Base-by-base conservation (phyloP, 2,329 filamentous ascomycete species). In the Colletotrichum plurivorum region DNA sequence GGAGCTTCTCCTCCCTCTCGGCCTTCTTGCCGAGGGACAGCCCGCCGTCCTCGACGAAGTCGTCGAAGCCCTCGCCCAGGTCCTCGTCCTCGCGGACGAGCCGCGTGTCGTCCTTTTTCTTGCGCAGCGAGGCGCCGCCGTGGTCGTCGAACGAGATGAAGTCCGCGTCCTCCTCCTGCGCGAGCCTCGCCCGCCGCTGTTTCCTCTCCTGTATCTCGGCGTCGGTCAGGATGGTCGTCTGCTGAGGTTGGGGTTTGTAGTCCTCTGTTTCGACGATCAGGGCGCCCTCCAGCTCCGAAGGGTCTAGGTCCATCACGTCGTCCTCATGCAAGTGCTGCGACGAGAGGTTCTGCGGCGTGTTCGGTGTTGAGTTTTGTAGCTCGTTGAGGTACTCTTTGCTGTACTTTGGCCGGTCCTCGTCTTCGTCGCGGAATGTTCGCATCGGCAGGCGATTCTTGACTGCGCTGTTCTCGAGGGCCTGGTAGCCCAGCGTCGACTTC, bases 1-100 rank as follows among this genome's bases (percentile, higher is more conserved):
- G 87, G 61, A 85, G 86, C 56, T 88, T 84, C 0, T 89, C 91
- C 73, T 94, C 93, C 20, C 88, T 89, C 79, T 96, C 93, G 0
- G 94, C 94, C 70, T 92, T 93, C 71, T 87, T 90, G 41, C 94
- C 94, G 0, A 98, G 84, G 1, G 93, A 89, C 10, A 98, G 88
- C 8, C 89, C 89, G 9, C 93, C 94, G 76, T 97, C 94, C 48
- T 96, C 93, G 9, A 96, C 93, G 74, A 93, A 97, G 63, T 95
- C 92, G 69, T 98, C 95, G 74, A 97, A 98, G 0, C 94, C 95
- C 81, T 98, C 96, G 45, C 93, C 93, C 0, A 98, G 87, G 75
- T 98, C 94, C 77, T 98, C 95, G 74, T 98, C 95, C 41, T 98
- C 94, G 49, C 87, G 88, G 6, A 94, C 88, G 2, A 98, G 86